phyloP scores from a whole-genome alignment of 1,139 yeast genomes.

The Kluyveromyces sp. region DNA sequence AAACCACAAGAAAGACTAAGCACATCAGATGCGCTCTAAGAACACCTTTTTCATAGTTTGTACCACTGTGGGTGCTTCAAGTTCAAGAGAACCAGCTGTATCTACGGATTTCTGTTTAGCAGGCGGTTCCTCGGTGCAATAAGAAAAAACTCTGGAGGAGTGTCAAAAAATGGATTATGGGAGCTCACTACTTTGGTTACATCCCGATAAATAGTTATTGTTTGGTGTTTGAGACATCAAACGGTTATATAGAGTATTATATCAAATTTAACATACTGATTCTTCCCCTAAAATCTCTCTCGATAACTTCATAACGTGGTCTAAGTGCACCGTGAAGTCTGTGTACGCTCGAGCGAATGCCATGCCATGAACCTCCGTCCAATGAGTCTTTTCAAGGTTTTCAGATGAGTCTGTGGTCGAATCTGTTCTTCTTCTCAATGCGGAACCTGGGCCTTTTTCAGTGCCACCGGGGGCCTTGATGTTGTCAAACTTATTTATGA shows the following conservation, averaged over 20 bases:
- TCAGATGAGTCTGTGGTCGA: slow-evolving; percentile 8
- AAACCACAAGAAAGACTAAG: slow-evolving; percentile 3
- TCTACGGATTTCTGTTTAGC: too few species aligned
- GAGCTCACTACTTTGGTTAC: too few species aligned
- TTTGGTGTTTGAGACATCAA: background rate
- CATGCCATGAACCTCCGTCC: slow-evolving; percentile 45
- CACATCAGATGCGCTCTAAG: too few species aligned
- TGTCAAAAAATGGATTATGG: too few species aligned
- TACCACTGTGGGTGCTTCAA: too few species aligned
- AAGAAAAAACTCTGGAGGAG: too few species aligned
- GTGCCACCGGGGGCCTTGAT: background rate
- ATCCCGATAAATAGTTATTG: too few species aligned
- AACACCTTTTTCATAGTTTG: too few species aligned
- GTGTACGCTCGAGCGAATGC: slow-evolving; percentile 45
- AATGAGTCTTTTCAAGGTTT: slow-evolving; percentile 32
- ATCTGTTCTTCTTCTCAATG: background rate
- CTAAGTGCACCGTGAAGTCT: slow-evolving; percentile 39
- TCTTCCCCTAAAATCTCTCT: slow-evolving; percentile 43
- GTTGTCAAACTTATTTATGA: slow-evolving; percentile 32
- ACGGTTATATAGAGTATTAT: background rate
- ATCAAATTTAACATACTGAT: slow-evolving; percentile 11
- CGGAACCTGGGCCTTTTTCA: background rate
- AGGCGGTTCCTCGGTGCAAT: too few species aligned
- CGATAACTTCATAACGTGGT: slow-evolving; percentile 34
- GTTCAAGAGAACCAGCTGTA: too few species aligned